Evolutionary conservation across 2,329 filamentous ascomycete species (phyloP).

Genomic region (Penicillium polonicum): DNA sequence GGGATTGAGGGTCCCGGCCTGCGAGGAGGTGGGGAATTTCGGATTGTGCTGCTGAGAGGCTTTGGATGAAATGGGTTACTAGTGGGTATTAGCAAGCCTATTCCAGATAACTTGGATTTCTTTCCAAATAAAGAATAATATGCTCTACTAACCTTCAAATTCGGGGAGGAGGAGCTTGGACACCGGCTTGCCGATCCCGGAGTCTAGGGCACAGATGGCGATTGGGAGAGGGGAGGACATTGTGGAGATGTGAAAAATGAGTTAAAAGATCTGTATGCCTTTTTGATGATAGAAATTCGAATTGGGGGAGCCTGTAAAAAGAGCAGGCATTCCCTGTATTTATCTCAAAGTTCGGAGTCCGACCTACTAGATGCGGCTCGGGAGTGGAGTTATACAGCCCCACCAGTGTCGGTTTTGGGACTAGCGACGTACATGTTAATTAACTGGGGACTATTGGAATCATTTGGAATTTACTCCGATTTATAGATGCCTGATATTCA

Average conservation of each 20-base stretch:
- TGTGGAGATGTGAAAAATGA: background rate
- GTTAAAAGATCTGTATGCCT: too few relatives aligned
- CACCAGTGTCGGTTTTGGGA: background rate
- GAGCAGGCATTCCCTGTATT: background rate
- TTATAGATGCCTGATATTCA: background rate
- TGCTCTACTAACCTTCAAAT: conserved; percentile 19
- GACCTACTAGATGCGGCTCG: conserved; percentile 3
- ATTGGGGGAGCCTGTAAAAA: background rate
- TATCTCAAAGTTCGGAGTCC: conserved; percentile 4
- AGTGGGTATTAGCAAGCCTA: background rate
- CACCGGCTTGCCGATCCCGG: conserved; percentile 18
- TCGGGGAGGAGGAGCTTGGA: conserved; percentile 18
- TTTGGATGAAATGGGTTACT: conserved; percentile 29
- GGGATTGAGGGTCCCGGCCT: conserved; percentile 14
- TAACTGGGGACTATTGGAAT: background rate
- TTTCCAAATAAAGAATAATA: background rate
- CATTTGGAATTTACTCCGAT: background rate
- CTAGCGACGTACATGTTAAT: background rate
- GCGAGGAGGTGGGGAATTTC: too few relatives aligned
- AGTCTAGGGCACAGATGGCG: conserved; percentile 18
- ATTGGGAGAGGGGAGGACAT: conserved; percentile 19
- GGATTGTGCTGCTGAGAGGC: conserved; percentile 9
- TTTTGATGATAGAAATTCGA: background rate
- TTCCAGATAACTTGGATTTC: too few relatives aligned
- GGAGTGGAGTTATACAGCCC: background rate